Conservation (phyloP, 2,329 filamentous ascomycete species). For the Ophiognomonia clavigignenti-juglandacearum region DNA sequence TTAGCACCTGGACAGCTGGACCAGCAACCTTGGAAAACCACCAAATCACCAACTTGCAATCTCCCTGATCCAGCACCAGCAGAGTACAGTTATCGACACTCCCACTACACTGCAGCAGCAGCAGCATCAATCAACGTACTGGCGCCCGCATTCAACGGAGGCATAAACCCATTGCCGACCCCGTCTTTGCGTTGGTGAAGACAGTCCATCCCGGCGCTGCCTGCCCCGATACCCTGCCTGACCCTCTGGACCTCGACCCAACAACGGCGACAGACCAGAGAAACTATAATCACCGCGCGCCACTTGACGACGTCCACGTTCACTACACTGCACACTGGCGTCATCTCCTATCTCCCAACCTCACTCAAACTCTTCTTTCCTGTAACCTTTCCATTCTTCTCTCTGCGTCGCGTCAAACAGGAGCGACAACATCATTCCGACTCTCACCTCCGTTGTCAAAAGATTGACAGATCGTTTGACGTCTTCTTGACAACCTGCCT, state of each 20-base stretch:
- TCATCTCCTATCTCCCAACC: not conserved
- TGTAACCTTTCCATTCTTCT: not conserved
- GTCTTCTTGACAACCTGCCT: constrained; percentile 15
- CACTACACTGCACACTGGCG: not conserved
- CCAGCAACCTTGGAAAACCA: too few relatives aligned
- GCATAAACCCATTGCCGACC: too few relatives aligned
- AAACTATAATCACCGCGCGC: not conserved
- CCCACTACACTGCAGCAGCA: too few relatives aligned
- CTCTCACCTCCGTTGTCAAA: constrained; percentile 20
- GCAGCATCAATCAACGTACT: too few relatives aligned
- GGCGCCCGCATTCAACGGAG: too few relatives aligned
- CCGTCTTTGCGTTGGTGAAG: too few relatives aligned
- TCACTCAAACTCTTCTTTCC: not conserved
- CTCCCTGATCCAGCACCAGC: not conserved
- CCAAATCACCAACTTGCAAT: too few relatives aligned
- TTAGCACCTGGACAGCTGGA: too few relatives aligned
- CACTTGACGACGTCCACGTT: not conserved
- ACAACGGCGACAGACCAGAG: too few relatives aligned
- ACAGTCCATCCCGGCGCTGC: not conserved
- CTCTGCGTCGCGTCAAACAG: constrained; percentile 1
- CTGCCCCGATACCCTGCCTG: not conserved
- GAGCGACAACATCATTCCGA: not conserved
- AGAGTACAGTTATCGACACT: too few relatives aligned
- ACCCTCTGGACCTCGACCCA: too few relatives aligned
- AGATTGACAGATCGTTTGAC: not conserved